Evolutionary conservation across 495 filamentous ascomycete species (phyloP).

Genomic region (Neurospora pannonica): DNA sequence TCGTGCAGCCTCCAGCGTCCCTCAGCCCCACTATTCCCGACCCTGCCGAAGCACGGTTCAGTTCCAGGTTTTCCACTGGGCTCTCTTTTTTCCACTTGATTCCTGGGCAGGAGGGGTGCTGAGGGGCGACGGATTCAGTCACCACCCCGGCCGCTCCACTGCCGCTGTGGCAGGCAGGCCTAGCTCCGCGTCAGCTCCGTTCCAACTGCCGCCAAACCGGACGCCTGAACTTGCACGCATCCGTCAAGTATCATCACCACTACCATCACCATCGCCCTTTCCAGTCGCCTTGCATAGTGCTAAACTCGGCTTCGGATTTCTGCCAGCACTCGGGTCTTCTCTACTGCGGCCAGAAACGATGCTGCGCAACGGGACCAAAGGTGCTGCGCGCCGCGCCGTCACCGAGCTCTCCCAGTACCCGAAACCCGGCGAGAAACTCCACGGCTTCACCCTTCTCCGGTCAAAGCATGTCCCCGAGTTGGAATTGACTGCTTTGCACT

Average conservation of each 20-base stretch:
- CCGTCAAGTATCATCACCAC: not conserved
- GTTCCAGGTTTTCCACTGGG: not conserved
- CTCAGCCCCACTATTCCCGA: not conserved
- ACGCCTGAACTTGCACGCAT: not conserved
- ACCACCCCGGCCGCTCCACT: not conserved
- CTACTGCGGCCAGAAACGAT: constrained; percentile 20
- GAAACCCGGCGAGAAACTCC: constrained; percentile 68
- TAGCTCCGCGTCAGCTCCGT: not conserved
- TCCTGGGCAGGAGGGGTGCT: not conserved
- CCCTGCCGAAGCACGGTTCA: not conserved
- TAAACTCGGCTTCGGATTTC: not conserved
- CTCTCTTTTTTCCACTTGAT: not conserved
- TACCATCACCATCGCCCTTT: not conserved
- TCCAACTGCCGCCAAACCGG: not conserved
- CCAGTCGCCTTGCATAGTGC: not conserved
- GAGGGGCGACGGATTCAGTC: not conserved
- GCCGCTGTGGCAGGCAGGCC: not conserved
- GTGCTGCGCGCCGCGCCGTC: constrained; percentile 52
- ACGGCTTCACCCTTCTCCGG: constrained; percentile 85
- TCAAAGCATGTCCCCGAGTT: constrained; percentile 89
- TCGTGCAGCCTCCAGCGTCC: not conserved
- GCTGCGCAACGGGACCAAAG: constrained; percentile 40
- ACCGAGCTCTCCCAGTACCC: constrained; percentile 65
- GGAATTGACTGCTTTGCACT: constrained; percentile 78
- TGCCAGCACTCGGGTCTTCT: not conserved